phyloP scores from a whole-genome alignment of 2,329 filamentous ascomycete genomes.

The Xylaria sp. region DNA sequence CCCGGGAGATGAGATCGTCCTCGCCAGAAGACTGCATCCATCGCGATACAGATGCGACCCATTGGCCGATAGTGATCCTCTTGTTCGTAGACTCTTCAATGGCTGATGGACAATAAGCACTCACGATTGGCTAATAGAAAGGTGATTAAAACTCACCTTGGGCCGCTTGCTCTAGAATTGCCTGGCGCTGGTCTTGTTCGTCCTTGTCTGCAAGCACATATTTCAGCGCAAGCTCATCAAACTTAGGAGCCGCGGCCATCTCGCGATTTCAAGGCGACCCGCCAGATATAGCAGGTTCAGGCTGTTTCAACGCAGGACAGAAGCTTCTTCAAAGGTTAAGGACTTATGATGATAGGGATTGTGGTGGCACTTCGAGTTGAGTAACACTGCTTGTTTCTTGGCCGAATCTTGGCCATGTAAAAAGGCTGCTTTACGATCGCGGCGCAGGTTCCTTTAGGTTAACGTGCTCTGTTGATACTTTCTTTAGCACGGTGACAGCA shows the following conservation, averaged over 20 bases:
- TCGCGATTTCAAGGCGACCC: slow-evolving; percentile 50
- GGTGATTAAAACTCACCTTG: slow-evolving; percentile 10
- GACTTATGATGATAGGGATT: not conserved
- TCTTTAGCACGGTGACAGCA: not conserved
- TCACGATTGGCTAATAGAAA: not conserved
- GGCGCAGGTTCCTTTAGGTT: not conserved
- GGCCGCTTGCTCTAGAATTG: slow-evolving; percentile 59
- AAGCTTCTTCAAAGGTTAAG: slow-evolving; percentile 1
- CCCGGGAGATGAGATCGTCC: slow-evolving; percentile 61
- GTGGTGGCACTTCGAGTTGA: not conserved
- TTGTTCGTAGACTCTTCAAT: slow-evolving; percentile 57
- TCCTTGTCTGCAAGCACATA: slow-evolving; percentile 64
- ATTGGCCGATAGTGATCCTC: slow-evolving; percentile 61
- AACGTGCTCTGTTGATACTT: not conserved
- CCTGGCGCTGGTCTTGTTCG: slow-evolving; percentile 46
- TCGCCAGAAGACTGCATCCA: slow-evolving; percentile 60
- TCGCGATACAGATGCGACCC: slow-evolving; percentile 64
- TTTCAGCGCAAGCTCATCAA: slow-evolving; percentile 63
- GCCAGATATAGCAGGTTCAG: slow-evolving; percentile 15
- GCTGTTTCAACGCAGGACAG: not conserved
- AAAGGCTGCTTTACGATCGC: no score
- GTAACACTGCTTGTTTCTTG: not conserved
- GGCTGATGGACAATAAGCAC: slow-evolving; percentile 48
- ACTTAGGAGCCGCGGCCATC: slow-evolving; percentile 57
- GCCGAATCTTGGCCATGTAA: no score